phyloP scores from a whole-genome alignment of 257 asterid genomes.

The Penstemon davidsonii region DNA sequence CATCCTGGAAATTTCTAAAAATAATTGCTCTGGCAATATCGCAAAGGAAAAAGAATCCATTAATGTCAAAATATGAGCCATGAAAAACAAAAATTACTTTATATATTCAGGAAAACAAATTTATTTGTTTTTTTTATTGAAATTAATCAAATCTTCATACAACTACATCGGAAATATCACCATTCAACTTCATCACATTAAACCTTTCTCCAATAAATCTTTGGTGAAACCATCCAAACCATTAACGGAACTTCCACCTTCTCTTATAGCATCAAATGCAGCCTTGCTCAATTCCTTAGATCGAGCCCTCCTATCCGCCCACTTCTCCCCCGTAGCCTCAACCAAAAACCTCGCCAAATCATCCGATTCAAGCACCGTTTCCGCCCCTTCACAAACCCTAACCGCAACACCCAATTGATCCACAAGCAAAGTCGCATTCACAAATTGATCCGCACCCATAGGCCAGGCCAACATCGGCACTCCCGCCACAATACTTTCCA shows the following conservation, averaged over 20 bases:
- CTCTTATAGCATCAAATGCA: conserved; percentile 45
- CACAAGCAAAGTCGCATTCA: conserved; percentile 58
- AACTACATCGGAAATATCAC: too few relatives aligned
- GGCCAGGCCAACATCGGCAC: conserved; percentile 84
- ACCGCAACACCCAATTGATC: conserved; percentile 55
- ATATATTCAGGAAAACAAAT: too few relatives aligned
- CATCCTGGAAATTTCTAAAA: too few relatives aligned
- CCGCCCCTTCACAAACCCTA: conserved; percentile 62
- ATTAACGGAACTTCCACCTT: conserved; percentile 56
- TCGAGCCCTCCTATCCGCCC: conserved; percentile 41
- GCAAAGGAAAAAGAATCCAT: too few relatives aligned
- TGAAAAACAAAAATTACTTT: too few relatives aligned
- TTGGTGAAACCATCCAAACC: conserved; percentile 39
- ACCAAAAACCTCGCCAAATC: conserved; percentile 38
- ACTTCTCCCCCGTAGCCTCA: conserved; percentile 28
- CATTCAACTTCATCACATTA: background rate
- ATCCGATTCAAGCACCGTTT: conserved; percentile 41
- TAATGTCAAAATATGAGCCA: too few relatives aligned
- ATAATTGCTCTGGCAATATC: too few relatives aligned
- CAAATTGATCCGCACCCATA: conserved; percentile 75
- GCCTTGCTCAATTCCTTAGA: conserved; percentile 43
- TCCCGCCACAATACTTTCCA: conserved; percentile 56
- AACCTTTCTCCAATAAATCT: conserved; percentile 25
- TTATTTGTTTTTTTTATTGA: too few relatives aligned
- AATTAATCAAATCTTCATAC: too few relatives aligned